Percentiles rank a stretch among this genome's conserved stretches.
Evolutionary conservation across 2,329 filamentous ascomycete genomes (phyloP).

Genomic region (Alternaria postmessia): DNA sequence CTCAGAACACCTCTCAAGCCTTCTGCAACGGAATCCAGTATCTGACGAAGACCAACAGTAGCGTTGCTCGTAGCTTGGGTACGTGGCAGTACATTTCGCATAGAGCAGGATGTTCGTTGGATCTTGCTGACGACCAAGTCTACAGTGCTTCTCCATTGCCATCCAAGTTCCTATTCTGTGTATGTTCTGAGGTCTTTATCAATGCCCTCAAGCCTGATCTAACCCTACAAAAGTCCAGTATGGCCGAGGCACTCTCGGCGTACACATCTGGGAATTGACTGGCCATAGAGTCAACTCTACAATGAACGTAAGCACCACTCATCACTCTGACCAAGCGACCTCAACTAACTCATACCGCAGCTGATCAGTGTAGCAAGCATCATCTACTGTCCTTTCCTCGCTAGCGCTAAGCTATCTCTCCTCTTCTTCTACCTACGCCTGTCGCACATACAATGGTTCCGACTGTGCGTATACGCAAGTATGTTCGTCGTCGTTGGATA

Average conservation of each 20-base stretch:
- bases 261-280: constrained; percentile 33
- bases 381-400: constrained; percentile 25
- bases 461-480: constrained; percentile 18
- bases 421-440: constrained; percentile 29
- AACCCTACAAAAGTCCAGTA: constrained; percentile 16
- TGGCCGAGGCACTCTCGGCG: constrained; percentile 22
- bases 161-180: constrained; percentile 20
- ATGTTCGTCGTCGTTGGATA: constrained; percentile 33
- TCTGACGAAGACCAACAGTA: constrained; percentile 8
- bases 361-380: constrained; percentile 17
- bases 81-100: background rate
- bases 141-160: constrained; percentile 16
- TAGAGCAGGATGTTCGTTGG: background rate
- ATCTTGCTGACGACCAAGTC: background rate
- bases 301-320: constrained; percentile 13
- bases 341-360: constrained; percentile 6
- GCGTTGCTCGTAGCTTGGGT: constrained; percentile 24
- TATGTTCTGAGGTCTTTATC: background rate
- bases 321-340: background rate
- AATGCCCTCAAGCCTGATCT: background rate
- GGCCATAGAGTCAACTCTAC: constrained; percentile 17
- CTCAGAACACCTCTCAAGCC: background rate
- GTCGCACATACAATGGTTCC: constrained; percentile 22
- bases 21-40: background rate
- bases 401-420: constrained; percentile 32